Evolutionary conservation across 768 basidiomycete genomes (phyloP).

Genomic region (Suillus luteus): DNA sequence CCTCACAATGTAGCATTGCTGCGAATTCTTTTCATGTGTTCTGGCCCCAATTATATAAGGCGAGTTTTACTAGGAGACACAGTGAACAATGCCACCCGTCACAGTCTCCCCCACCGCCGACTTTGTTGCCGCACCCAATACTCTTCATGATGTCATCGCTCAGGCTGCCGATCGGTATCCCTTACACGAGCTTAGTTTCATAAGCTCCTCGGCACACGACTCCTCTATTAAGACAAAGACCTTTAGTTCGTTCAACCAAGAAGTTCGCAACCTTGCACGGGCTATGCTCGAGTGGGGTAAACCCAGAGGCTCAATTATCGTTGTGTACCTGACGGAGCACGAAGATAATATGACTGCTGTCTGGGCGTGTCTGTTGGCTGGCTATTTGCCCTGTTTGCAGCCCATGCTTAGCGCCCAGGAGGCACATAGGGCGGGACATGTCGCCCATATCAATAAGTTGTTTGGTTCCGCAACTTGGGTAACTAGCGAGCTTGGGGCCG

Average conservation of each 20-base stretch:
- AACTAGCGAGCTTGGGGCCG: conserved; percentile 29
- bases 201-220: no score
- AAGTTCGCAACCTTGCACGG: conserved; percentile 21
- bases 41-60: no score
- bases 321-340: conserved; percentile 34
- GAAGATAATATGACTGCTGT: conserved; percentile 36
- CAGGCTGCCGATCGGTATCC: no score
- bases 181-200: no score
- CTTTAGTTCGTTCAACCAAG: conserved; percentile 16
- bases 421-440: conserved; percentile 30
- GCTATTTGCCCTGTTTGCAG: conserved; percentile 33
- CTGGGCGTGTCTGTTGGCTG: conserved; percentile 34
- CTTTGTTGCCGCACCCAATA: no score
- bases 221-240: no score
- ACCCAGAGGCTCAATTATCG: conserved; percentile 25
- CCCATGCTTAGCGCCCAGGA: conserved; percentile 35
- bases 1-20: no score
- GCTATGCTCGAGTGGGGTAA: conserved; percentile 25
- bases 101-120: no score
- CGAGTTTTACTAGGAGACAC: no score
- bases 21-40: no score
- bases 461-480: conserved; percentile 33
- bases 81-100: no score
- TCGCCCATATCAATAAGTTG: conserved; percentile 31
- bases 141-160: no score